Conservation (phyloP, 345 rosid genomes). For the Arabis alpina region DNA sequence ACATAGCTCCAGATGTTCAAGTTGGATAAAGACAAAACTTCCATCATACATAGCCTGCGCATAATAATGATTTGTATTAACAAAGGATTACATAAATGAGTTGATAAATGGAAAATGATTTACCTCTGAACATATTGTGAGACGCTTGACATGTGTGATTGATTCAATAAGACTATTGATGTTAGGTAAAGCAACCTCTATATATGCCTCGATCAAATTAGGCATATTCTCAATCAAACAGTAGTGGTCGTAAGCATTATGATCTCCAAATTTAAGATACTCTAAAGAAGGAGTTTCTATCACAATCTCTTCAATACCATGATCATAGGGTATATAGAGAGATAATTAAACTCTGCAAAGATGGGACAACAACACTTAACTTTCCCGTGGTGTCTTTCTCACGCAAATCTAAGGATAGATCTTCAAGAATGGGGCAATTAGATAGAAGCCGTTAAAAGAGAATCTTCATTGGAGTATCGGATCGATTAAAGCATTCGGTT, state of each 20-base stretch:
- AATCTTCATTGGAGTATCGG: background rate
- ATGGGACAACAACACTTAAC: constrained; percentile 6
- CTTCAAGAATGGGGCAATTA: background rate
- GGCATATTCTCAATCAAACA: constrained; percentile 8
- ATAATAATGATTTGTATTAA: background rate
- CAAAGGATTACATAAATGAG: background rate
- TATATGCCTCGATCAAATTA: constrained; percentile 1
- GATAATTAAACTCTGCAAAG: constrained; percentile 25
- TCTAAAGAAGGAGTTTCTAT: constrained; percentile 15
- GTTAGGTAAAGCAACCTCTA: background rate
- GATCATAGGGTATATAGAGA: background rate
- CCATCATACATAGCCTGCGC: too few relatives aligned
- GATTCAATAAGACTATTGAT: constrained; percentile 16
- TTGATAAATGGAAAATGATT: background rate
- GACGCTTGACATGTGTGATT: constrained; percentile 22
- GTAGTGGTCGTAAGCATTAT: too few relatives aligned
- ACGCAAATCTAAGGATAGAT: background rate
- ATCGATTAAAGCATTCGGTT: too few relatives aligned
- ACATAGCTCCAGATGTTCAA: constrained; percentile 17
- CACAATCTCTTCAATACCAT: background rate
- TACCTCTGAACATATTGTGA: constrained; percentile 19
- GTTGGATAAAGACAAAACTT: background rate
- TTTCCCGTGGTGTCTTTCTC: fast-evolving
- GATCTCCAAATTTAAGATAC: background rate
- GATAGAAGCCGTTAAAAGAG: constrained; percentile 16